Base-by-base conservation (phyloP, 169 alveolate species). In the Besnoitia besnoiti region DNA sequence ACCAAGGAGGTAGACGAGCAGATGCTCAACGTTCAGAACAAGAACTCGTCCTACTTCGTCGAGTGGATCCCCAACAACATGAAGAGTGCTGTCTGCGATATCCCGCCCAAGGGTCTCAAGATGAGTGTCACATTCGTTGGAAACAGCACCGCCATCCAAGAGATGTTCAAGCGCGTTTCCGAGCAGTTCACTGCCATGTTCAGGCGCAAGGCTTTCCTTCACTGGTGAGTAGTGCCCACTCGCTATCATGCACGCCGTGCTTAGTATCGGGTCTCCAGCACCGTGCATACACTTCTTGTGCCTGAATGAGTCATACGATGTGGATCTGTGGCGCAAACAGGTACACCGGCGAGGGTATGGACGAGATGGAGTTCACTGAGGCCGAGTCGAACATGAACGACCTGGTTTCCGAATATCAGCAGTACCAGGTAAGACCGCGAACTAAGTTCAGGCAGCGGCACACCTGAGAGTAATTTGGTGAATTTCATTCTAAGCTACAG, bases 1-100 rank as follows among this genome's bases (percentile, higher is more conserved):
- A 99, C 99, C 91, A 98, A 99, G 96, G 99, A 98, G 95, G 99
- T 99, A 77, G 99, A 99, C 91, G 99, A 99, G 96, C 99, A 99
- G 96, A 99, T 99, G 99, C 97, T 98, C 59, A 98, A 98, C 94
- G 99, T 99, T 44, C 99, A 99, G 96, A 98, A 98, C 97, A 99
- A 99, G 98, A 99, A 99, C 98, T 97, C 99, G 84, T 98, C 99
- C 62, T 99, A 98, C 98, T 99, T 99, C 97, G 99, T 99, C 79
- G 99, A 99, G 96, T 99, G 99, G 99, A 99, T 99, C 95, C 99
- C 99, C 80, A 98, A 98, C 97, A 99, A 99, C 97, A 98, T 99
- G 95, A 97, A 97, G 96, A 97, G 99, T 33, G 94, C 90, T 73
- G 99, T 99, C 82, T 98, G 99, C 95, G 99, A 98, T 95, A 98